phyloP scores from a whole-genome alignment of 1,284 basidiomycete genomes.

The Moniliella sp. region DNA sequence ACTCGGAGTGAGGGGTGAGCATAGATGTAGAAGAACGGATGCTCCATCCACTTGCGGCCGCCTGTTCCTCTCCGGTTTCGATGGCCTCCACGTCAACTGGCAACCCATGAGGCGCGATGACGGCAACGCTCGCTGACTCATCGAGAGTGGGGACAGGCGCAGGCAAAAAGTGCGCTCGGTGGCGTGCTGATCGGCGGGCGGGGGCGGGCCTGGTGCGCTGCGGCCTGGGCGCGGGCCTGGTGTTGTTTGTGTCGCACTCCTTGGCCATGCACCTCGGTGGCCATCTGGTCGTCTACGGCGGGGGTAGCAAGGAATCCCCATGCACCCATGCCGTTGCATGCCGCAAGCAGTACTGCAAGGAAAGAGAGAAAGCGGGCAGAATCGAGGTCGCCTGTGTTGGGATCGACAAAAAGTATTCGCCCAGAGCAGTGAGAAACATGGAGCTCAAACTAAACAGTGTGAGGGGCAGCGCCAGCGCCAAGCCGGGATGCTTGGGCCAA shows the following conservation, averaged over 20 bases:
- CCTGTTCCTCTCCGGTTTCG: too few relatives aligned
- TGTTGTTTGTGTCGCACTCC: too few relatives aligned
- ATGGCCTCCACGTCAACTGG: too few relatives aligned
- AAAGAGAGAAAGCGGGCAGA: conserved; percentile 5
- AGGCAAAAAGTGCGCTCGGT: too few relatives aligned
- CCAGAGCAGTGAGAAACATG: conserved; percentile 6
- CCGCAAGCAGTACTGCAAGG: conserved; percentile 3
- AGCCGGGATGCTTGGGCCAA: conserved; percentile 4
- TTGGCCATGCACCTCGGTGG: too few relatives aligned
- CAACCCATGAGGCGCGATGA: too few relatives aligned
- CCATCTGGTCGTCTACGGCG: too few relatives aligned
- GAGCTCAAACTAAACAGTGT: conserved; percentile 8
- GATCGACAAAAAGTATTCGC: conserved; percentile 5
- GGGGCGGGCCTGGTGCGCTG: too few relatives aligned
- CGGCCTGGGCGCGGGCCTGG: too few relatives aligned
- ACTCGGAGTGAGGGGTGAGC: background rate
- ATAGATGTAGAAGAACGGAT: background rate
- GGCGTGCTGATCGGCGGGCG: too few relatives aligned
- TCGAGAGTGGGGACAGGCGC: too few relatives aligned
- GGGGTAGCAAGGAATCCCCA: conserved; percentile 3
- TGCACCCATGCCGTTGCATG: conserved; percentile 4
- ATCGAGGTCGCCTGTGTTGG: conserved; percentile 5
- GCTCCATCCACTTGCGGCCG: background rate
- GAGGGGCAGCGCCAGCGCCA: conserved; percentile 7
- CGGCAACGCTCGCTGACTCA: too few relatives aligned